Percentiles rank a stretch among this genome's conserved stretches.
Conservation (phyloP, 2,329 filamentous ascomycete genomes). For the Trichophyton verrucosum region DNA sequence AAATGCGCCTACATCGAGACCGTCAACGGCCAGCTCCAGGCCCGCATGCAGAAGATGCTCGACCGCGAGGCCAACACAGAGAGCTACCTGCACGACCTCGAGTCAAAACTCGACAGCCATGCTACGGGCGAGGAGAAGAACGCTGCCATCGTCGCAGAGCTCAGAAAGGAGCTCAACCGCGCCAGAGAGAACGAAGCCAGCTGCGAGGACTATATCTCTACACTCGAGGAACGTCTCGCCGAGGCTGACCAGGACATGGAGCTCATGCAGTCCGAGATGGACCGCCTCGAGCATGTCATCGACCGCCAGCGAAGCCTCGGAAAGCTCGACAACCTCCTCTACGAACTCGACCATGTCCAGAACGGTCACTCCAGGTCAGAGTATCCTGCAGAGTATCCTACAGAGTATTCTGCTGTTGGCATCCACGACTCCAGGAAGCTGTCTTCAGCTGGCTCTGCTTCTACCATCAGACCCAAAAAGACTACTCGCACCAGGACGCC, state of each 20-base stretch:
- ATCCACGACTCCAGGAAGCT: slow-evolving; percentile 14
- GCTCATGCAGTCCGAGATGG: slow-evolving; percentile 92
- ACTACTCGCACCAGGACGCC: slow-evolving; percentile 19
- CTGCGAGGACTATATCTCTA: slow-evolving; percentile 94
- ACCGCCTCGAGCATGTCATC: slow-evolving; percentile 84
- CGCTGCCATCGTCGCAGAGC: slow-evolving; percentile 66
- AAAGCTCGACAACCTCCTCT: slow-evolving; percentile 81
- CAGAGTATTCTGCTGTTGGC: too few relatives aligned
- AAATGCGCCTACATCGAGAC: slow-evolving; percentile 89
- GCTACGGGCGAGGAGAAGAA: slow-evolving; percentile 90
- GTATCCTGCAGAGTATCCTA: too few relatives aligned
- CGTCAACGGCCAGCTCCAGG: slow-evolving; percentile 77
- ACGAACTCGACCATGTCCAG: slow-evolving; percentile 71
- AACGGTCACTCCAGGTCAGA: slow-evolving; percentile 27
- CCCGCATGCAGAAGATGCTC: slow-evolving; percentile 80
- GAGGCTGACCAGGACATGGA: slow-evolving; percentile 94
- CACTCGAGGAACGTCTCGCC: slow-evolving; percentile 83
- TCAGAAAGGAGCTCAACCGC: slow-evolving; percentile 82
- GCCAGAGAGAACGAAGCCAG: slow-evolving; percentile 80
- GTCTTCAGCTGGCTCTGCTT: slow-evolving; percentile 16
- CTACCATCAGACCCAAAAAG: slow-evolving; percentile 17
- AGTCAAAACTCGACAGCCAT: slow-evolving; percentile 79
- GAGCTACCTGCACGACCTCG: slow-evolving; percentile 81
- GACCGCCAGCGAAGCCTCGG: slow-evolving; percentile 91
- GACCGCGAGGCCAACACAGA: slow-evolving; percentile 88